Evolutionary conservation across 2,329 filamentous ascomycete species (phyloP).

Genomic region (Pseudogymnoascus sp.): DNA sequence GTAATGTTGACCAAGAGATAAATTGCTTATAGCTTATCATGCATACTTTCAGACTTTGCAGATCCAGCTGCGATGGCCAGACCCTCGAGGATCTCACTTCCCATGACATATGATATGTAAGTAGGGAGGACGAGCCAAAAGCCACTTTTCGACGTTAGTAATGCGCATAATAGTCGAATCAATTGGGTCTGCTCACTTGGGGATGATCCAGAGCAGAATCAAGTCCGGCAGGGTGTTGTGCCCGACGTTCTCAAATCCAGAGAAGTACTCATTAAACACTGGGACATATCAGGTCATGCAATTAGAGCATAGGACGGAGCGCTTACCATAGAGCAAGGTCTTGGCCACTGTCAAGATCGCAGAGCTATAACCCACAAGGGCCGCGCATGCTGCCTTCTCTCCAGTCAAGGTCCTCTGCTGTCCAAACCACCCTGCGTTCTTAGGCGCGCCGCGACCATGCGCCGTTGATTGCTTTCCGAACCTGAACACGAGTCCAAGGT

Average conservation of each 20-base stretch:
- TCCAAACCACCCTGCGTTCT: conserved; percentile 36
- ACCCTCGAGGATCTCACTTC: conserved; percentile 52
- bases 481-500: conserved; percentile 46
- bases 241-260: conserved; percentile 52
- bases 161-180: not conserved
- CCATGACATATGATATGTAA: conserved; percentile 55
- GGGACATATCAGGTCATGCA: conserved; percentile 11
- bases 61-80: conserved; percentile 39
- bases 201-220: conserved; percentile 54
- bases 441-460: conserved; percentile 24
- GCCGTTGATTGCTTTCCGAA: conserved; percentile 31
- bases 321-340: conserved; percentile 59
- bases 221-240: conserved; percentile 51
- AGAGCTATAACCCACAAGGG: conserved; percentile 51
- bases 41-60: not conserved
- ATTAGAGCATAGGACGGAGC: not conserved
- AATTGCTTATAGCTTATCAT: not conserved
- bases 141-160: conserved; percentile 38
- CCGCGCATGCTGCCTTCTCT: conserved; percentile 43
- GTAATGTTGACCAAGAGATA: not conserved
- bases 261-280: conserved; percentile 55
- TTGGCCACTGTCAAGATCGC: conserved; percentile 60
- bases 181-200: conserved; percentile 47
- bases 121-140: conserved; percentile 56
- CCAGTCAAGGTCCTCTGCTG: conserved; percentile 45